Base-by-base conservation (phyloP, 345 rosid genomes). In the Eucalyptus guilfoylei region DNA sequence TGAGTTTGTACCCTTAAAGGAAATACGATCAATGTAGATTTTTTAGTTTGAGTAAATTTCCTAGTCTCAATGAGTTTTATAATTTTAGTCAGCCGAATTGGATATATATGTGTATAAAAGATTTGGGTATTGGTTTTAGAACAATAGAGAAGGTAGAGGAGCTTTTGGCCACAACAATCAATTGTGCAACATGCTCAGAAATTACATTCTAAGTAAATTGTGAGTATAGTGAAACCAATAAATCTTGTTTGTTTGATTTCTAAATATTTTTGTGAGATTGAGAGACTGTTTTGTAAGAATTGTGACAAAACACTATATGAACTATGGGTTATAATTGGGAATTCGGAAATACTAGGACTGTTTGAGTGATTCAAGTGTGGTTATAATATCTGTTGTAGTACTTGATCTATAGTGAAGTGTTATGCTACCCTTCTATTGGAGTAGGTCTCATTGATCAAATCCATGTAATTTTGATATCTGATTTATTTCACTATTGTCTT, bases 291-390 rank as follows among this genome's bases (percentile, higher is more conserved):
- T 10, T 9, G 28, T 9, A 23, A 24, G 62, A 55, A 55, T 55
- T 55, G 28, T 55, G 28, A 55, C 1, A 3, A 55, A 55, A 55
- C 30, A 55, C 0, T 24, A 1, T 55, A 55, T 23, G 62, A 55
- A 23, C 62, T 55, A 55, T 55, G 11, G 13, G 62, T 21, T 55
- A 55, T 55, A 23, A 55, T 55, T 55, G 13, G 30, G 28, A 55
- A 16, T 55, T 55, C 3, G 0, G 13, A 55, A 21, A 55, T 23
- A 55, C 1, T 55, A 24, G 5, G 62, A 55, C 1, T 0, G 6
- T 23, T 55, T 55, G 62, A 55, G 30, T 9, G 62, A 23, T 30
- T 55, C 0, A 24, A 55, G 62, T 55, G 30, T 55, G 30, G 12
- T 55, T 55, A 4, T 9, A 55, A 23, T 55, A 21, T 55, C 0